Evolutionary conservation across 345 rosid species (phyloP).

Genomic region (Sonneratia caseolaris): DNA sequence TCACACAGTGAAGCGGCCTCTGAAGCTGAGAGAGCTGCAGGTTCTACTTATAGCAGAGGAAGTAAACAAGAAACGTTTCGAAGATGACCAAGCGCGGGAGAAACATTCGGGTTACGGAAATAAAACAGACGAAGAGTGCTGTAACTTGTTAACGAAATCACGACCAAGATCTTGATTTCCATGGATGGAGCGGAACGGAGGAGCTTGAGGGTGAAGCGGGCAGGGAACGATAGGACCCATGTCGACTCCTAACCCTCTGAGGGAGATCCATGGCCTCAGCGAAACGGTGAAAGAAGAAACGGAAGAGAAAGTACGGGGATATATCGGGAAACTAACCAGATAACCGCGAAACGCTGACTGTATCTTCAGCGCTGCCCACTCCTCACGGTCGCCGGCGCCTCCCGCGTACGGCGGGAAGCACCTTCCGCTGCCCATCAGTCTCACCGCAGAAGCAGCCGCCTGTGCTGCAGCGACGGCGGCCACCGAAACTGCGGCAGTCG

Average conservation of each 20-base stretch:
- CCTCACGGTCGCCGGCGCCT: slow-evolving; percentile 15
- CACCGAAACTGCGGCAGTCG: slow-evolving; percentile 67
- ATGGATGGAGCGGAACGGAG: neutral
- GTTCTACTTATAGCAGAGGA: neutral
- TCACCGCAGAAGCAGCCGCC: slow-evolving; percentile 66
- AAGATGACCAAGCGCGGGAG: neutral
- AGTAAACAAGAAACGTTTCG: neutral
- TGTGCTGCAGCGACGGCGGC: slow-evolving; percentile 74
- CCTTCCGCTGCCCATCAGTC: slow-evolving; percentile 72
- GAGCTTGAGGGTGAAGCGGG: neutral
- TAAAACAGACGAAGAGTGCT: neutral
- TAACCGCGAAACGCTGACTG: slow-evolving; percentile 88
- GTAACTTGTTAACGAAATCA: too few relatives aligned
- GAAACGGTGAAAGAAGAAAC: neutral
- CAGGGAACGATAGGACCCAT: slow-evolving; percentile 5
- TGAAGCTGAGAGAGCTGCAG: neutral
- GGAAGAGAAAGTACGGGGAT: neutral
- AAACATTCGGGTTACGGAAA: neutral
- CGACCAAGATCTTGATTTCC: neutral
- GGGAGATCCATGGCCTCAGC: neutral
- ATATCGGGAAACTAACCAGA: slow-evolving; percentile 38
- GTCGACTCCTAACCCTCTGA: neutral
- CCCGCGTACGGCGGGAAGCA: slow-evolving; percentile 12
- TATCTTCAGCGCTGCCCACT: slow-evolving; percentile 58
- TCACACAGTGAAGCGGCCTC: neutral